Evolutionary conservation across 148 eudicot genomes (phyloP).

Genomic region (Rhododendron williamsianum): DNA sequence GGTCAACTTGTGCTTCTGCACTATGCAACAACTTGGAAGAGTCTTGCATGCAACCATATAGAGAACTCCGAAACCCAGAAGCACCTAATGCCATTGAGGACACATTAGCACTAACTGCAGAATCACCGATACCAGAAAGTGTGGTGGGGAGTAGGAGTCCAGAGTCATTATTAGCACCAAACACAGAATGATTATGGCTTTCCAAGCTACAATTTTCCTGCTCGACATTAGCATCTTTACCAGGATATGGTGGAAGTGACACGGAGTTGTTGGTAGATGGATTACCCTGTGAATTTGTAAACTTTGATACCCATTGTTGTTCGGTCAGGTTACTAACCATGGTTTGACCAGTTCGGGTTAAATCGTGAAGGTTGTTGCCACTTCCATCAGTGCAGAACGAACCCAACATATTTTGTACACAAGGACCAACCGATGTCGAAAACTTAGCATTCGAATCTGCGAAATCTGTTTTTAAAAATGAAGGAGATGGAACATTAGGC

Average conservation of each 20-base stretch:
- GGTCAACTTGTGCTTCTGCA: slow-evolving; percentile 72
- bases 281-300: slow-evolving; percentile 43
- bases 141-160: slow-evolving; percentile 81
- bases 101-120: slow-evolving; percentile 51
- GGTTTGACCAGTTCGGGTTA: slow-evolving; percentile 44
- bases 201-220: slow-evolving; percentile 61
- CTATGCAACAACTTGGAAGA: slow-evolving; percentile 72
- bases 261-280: slow-evolving; percentile 48
- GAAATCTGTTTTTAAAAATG: slow-evolving; percentile 55
- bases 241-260: slow-evolving; percentile 67
- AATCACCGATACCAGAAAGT: slow-evolving; percentile 44
- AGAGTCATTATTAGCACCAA: slow-evolving; percentile 68
- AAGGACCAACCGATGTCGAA: slow-evolving; percentile 38
- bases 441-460: slow-evolving; percentile 35
- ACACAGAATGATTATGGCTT: slow-evolving; percentile 57
- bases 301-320: slow-evolving; percentile 55
- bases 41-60: slow-evolving; percentile 63
- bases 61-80: slow-evolving; percentile 61
- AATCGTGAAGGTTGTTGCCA: slow-evolving; percentile 54
- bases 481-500: slow-evolving; percentile 39
- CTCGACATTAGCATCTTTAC: slow-evolving; percentile 56
- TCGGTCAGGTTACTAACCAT: slow-evolving; percentile 53
- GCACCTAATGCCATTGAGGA: slow-evolving; percentile 63
- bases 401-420: slow-evolving; percentile 58
- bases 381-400: slow-evolving; percentile 52